Evolutionary conservation across 148 eudicot genomes (phyloP).

Genomic region (Vaccinium corymbosum): DNA sequence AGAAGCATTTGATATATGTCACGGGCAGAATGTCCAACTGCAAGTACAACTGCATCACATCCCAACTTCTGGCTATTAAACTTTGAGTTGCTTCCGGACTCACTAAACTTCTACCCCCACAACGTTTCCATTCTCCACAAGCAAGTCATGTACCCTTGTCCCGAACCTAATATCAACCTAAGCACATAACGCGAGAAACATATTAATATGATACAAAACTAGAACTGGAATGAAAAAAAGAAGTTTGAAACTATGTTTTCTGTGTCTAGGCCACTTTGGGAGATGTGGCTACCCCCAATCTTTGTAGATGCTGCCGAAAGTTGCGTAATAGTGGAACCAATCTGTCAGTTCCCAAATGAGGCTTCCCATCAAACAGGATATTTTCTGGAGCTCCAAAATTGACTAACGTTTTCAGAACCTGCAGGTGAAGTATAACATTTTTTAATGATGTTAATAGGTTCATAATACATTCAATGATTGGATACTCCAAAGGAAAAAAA

Average conservation of each 20-base stretch:
- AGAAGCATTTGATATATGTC: constrained; percentile 93
- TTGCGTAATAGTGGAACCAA: constrained; percentile 78
- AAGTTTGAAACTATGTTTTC: constrained; percentile 2
- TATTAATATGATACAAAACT: constrained; percentile 6
- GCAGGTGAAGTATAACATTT: background rate
- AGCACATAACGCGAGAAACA: constrained; percentile 14
- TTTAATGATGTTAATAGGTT: background rate
- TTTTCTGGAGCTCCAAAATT: constrained; percentile 91
- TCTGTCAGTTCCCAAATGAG: constrained; percentile 96
- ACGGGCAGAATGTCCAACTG: constrained; percentile 98
- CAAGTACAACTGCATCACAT: constrained; percentile 88
- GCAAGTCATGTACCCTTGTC: constrained; percentile 84
- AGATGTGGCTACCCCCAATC: constrained; percentile 63
- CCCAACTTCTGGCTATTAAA: constrained; percentile 41
- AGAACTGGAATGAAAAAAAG: background rate
- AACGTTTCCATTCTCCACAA: constrained; percentile 55
- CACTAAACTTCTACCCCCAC: constrained; percentile 77
- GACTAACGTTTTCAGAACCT: constrained; percentile 92
- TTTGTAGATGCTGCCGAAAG: constrained; percentile 75
- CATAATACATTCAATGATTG: background rate
- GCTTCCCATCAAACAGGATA: constrained; percentile 93
- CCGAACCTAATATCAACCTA: constrained; percentile 89
- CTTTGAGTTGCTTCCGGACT: constrained; percentile 38
- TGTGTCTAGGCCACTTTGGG: background rate
- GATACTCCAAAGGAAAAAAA: background rate